Evolutionary conservation across 1,284 basidiomycete species (phyloP).

Genomic region (Sporisorium sorghi): DNA sequence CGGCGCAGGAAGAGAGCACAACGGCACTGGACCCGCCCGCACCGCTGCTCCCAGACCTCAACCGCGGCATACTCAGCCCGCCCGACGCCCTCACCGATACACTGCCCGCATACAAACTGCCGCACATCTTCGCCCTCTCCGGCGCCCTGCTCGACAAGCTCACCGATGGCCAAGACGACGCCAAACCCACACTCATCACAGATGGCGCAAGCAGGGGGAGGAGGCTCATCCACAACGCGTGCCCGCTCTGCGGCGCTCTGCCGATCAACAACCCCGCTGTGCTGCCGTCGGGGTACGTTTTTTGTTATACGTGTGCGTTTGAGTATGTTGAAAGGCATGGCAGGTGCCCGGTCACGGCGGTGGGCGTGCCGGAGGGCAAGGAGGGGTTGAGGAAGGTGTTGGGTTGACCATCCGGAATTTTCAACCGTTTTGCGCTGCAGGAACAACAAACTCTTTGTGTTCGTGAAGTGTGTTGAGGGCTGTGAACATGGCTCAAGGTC

Average conservation of each 20-base stretch:
- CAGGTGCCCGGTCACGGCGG: conserved; percentile 86
- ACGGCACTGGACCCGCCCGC: conserved; percentile 20
- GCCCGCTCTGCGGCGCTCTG: conserved; percentile 80
- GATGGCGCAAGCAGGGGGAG: not conserved
- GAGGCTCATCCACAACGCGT: conserved; percentile 77
- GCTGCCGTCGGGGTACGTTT: conserved; percentile 91
- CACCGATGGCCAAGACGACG: not conserved
- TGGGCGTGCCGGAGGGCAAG: conserved; percentile 80
- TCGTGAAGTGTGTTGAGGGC: too few species aligned
- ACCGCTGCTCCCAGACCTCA: conserved; percentile 20
- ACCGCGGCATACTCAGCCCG: conserved; percentile 4
- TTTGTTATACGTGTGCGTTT: conserved; percentile 92
- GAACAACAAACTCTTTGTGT: too few species aligned
- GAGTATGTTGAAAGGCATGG: conserved; percentile 82
- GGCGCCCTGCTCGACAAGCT: conserved; percentile 20
- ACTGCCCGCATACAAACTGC: not conserved
- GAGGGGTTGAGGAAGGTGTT: conserved; percentile 81
- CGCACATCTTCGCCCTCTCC: conserved; percentile 30
- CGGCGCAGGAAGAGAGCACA: not conserved
- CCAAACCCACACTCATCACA: conserved; percentile 46
- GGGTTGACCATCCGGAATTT: conserved; percentile 70
- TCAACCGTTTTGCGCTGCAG: too few species aligned
- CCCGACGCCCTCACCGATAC: not conserved
- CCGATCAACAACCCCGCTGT: conserved; percentile 87
- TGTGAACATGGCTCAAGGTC: too few species aligned